These are phyloP conservation scores for Aspergillus japonicus DNA, from an alignment of 2,329 filamentous ascomycete genomes.

Conservation along the genomic window DNA sequence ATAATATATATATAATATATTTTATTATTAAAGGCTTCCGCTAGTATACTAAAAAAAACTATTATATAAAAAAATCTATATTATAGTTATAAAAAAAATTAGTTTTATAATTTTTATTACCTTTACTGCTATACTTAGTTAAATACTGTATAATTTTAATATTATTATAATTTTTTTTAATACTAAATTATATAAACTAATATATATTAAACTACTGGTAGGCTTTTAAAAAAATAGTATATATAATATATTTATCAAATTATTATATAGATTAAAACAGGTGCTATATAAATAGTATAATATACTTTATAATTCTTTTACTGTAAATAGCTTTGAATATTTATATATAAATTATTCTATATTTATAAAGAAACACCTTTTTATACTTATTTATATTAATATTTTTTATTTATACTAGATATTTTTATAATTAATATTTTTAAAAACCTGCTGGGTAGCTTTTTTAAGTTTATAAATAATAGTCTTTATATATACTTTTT, in stretches of 20 bases:
- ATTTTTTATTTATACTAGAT: no score
- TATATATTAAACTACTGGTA: background rate
- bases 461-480: no score
- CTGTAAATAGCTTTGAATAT: background rate
- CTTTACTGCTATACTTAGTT: background rate
- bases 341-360: slow-evolving; percentile 1
- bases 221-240: background rate
- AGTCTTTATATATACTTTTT: no score
- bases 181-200: background rate
- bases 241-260: background rate
- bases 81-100: background rate
- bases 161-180: background rate
- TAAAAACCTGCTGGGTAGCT: no score
- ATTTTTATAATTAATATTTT: background rate
- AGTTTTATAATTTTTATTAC: background rate
- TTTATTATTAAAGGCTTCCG: no score
- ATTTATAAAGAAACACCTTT: background rate
- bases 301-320: background rate
- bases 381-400: background rate
- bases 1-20: no score
- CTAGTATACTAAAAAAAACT: background rate
- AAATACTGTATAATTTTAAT: background rate
- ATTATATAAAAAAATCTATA: background rate
- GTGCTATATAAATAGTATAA: no score
- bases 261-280: background rate